Evolutionary conservation across 768 basidiomycete species (phyloP).

Genomic region (Boletus tylopilopsis): DNA sequence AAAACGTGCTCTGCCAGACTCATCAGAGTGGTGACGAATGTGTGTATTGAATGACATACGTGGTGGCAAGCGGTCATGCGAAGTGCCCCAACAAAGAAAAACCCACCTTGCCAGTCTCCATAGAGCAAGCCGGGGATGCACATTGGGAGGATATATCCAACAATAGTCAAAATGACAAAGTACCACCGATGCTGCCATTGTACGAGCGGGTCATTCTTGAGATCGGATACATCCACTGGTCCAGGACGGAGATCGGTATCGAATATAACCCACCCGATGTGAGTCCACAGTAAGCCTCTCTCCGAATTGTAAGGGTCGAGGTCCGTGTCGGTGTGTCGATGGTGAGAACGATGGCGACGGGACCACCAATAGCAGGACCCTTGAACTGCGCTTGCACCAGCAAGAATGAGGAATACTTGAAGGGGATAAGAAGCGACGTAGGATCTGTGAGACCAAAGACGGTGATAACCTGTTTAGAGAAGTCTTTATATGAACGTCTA

Average conservation of each 20-base stretch:
- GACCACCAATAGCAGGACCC: slow-evolving; percentile 90
- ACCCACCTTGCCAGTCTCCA: slow-evolving; percentile 74
- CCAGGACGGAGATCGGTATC: slow-evolving; percentile 72
- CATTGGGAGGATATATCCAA: slow-evolving; percentile 71
- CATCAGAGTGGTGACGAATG: neutral
- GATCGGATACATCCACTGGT: slow-evolving; percentile 66
- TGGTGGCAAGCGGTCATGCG: slow-evolving; percentile 78
- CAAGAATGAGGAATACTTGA: slow-evolving; percentile 65
- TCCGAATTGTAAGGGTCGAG: slow-evolving; percentile 82
- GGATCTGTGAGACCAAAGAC: slow-evolving; percentile 82
- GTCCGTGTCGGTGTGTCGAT: slow-evolving; percentile 82
- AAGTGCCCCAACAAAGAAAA: slow-evolving; percentile 70
- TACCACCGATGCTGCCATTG: slow-evolving; percentile 79
- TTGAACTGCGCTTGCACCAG: slow-evolving; percentile 80
- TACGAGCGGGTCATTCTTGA: slow-evolving; percentile 64
- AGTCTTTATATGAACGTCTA: slow-evolving; percentile 1
- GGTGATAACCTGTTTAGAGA: slow-evolving; percentile 60
- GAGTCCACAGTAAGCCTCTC: slow-evolving; percentile 75
- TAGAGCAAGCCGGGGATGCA: slow-evolving; percentile 67
- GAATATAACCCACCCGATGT: slow-evolving; percentile 83
- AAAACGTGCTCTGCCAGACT: slow-evolving; percentile 66
- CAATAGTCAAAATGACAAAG: slow-evolving; percentile 53
- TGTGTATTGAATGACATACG: slow-evolving; percentile 40
- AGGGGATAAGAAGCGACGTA: slow-evolving; percentile 74
- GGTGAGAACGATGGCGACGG: slow-evolving; percentile 77